Conservation (phyloP, 352 stramenopile species). For the Pythium apleroticum region DNA sequence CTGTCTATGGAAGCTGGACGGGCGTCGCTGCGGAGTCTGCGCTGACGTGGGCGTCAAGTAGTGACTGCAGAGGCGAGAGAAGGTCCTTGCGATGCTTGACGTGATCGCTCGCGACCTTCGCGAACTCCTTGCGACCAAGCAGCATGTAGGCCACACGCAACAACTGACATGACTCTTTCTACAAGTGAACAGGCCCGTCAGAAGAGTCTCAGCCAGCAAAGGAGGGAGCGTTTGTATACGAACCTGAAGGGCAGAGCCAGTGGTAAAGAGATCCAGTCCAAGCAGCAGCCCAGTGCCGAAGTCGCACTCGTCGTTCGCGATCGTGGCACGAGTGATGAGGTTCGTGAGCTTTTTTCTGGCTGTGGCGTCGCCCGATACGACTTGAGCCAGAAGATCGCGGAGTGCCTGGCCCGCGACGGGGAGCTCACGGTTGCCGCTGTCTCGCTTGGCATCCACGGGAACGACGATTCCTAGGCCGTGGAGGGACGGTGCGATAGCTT, state of each 20-base stretch:
- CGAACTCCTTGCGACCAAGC: conserved; percentile 44
- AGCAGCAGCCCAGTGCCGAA: conserved; percentile 66
- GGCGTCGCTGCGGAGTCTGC: neutral
- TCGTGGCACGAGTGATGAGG: conserved; percentile 62
- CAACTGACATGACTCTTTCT: conserved; percentile 50
- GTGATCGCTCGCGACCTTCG: conserved; percentile 39
- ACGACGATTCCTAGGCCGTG: conserved; percentile 55
- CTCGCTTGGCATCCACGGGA: conserved; percentile 46
- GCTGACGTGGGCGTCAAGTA: conserved; percentile 8
- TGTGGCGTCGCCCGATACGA: conserved; percentile 19
- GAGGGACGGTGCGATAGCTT: conserved; percentile 38
- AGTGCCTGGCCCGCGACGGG: conserved; percentile 38
- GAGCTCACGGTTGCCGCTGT: conserved; percentile 53
- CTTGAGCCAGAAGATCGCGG: conserved; percentile 31
- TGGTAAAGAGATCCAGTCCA: conserved; percentile 58
- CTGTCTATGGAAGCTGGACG: conserved; percentile 6
- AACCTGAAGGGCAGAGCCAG: conserved; percentile 41
- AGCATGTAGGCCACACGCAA: conserved; percentile 55
- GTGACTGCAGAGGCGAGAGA: conserved; percentile 8
- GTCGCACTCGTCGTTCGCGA: conserved; percentile 70
- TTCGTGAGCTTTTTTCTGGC: conserved; percentile 43
- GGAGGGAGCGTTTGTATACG: neutral
- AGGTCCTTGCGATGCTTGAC: conserved; percentile 32
- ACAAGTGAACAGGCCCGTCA: neutral
- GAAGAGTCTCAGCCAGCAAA: neutral